A percentile compares a stretch with the other conserved stretches of the same genome.
Evolutionary conservation across 2,329 filamentous ascomycete species (phyloP).

Genomic region (Verruconis gallopava): DNA sequence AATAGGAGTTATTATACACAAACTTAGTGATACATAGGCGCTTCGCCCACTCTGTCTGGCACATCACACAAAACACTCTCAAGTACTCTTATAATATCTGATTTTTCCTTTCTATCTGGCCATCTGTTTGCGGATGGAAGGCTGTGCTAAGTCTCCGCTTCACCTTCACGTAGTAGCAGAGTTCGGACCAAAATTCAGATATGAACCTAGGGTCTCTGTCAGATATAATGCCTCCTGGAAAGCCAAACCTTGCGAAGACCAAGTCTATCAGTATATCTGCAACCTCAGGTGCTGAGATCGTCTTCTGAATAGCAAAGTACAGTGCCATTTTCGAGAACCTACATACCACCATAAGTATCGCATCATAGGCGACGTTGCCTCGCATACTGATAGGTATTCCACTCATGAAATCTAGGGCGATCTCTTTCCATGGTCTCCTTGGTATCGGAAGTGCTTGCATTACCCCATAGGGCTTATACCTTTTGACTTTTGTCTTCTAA

Average conservation of each 20-base stretch:
- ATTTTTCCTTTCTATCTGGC: slow-evolving; percentile 12
- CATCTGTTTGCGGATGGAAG: slow-evolving; percentile 12
- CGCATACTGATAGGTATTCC: slow-evolving; percentile 8
- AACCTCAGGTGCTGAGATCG: slow-evolving; percentile 12
- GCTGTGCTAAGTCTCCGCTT: slow-evolving; percentile 9
- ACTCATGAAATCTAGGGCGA: slow-evolving; percentile 14
- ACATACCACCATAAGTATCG: slow-evolving; percentile 16
- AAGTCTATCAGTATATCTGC: background rate
- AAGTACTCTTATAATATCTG: slow-evolving; percentile 11
- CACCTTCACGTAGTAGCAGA: slow-evolving; percentile 9
- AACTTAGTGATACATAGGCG: slow-evolving; percentile 5
- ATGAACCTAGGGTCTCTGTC: slow-evolving; percentile 10
- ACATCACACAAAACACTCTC: slow-evolving; percentile 6
- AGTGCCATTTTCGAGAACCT: slow-evolving; percentile 15
- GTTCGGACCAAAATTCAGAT: slow-evolving; percentile 8
- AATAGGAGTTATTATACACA: slow-evolving; percentile 1
- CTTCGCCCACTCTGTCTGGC: background rate
- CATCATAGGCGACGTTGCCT: slow-evolving; percentile 8
- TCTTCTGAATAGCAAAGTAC: slow-evolving; percentile 10
- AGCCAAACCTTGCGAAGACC: slow-evolving; percentile 3
- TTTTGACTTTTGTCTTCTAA: slow-evolving; percentile 9
- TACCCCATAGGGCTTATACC: slow-evolving; percentile 6
- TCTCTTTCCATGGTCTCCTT: slow-evolving; percentile 7
- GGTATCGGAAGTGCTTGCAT: slow-evolving; percentile 9
- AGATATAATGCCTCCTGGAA: slow-evolving; percentile 10